These are phyloP conservation scores for Xylariaceae sp. DNA, from an alignment of 2,329 filamentous ascomycete genomes.

Conservation along the genomic window DNA sequence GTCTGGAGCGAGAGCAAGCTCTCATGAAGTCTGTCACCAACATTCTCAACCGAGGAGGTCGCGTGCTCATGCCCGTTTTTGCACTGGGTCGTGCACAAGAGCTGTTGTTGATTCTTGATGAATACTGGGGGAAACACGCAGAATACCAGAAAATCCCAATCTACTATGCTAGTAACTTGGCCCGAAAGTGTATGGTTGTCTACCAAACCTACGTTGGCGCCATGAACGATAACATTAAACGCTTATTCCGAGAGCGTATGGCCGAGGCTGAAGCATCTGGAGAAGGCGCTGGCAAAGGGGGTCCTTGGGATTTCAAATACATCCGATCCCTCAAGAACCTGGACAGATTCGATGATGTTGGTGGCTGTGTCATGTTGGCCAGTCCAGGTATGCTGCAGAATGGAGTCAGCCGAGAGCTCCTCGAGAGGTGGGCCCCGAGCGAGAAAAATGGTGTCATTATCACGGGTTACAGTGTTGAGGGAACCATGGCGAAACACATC, in stretches of 20 bases:
- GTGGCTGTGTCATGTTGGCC: slow-evolving; percentile 93
- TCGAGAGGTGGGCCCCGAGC: slow-evolving; percentile 94
- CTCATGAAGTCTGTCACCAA: slow-evolving; percentile 94
- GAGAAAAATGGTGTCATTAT: slow-evolving; percentile 98
- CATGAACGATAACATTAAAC: slow-evolving; percentile 99
- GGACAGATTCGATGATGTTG: slow-evolving; percentile 93
- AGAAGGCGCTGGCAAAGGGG: slow-evolving; percentile 69
- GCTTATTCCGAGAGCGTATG: slow-evolving; percentile 88
- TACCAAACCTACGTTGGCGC: slow-evolving; percentile 97
- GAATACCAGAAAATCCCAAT: slow-evolving; percentile 91
- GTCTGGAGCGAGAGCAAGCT: slow-evolving; percentile 84
- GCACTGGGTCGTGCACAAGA: slow-evolving; percentile 92
- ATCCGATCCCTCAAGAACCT: slow-evolving; percentile 89
- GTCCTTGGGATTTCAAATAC: slow-evolving; percentile 95
- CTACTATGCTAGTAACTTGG: slow-evolving; percentile 94
- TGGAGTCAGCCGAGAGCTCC: slow-evolving; percentile 84
- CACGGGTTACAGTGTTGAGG: slow-evolving; percentile 96
- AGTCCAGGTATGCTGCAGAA: slow-evolving; percentile 98
- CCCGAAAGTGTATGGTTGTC: slow-evolving; percentile 95
- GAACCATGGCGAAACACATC: slow-evolving; percentile 95
- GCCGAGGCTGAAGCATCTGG: slow-evolving; percentile 81
- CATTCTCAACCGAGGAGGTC: slow-evolving; percentile 85
- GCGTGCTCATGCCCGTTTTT: slow-evolving; percentile 92
- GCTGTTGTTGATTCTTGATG: slow-evolving; percentile 87
- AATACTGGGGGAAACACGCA: slow-evolving; percentile 89